Evolutionary conservation across 176 grass and related monocot species (phyloP).

Genomic region (Chrysopogon serrulatus): DNA sequence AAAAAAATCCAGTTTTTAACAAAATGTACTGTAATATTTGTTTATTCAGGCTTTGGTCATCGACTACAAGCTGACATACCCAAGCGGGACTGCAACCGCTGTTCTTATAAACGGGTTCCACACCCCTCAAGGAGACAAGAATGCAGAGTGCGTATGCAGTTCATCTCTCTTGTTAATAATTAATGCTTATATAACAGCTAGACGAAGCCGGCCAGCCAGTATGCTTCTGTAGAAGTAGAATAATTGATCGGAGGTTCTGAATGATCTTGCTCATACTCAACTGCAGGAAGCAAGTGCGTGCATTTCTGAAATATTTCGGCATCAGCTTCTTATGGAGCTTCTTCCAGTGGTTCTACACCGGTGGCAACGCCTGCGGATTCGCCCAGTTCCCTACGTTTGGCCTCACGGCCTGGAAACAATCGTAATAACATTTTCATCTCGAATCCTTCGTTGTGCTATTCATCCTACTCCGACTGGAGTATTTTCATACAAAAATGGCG

Average conservation of each 20-base stretch:
- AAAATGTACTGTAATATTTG: not conserved
- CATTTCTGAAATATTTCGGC: slow-evolving; percentile 59
- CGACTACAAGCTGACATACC: slow-evolving; percentile 82
- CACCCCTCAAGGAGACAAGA: slow-evolving; percentile 66
- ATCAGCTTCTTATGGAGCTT: slow-evolving; percentile 84
- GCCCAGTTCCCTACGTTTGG: slow-evolving; percentile 90
- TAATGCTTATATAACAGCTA: too few relatives aligned
- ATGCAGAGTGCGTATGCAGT: slow-evolving; percentile 60
- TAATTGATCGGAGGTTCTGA: not conserved
- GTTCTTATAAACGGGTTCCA: slow-evolving; percentile 94
- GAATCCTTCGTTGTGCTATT: not conserved
- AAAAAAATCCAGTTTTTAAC: not conserved
- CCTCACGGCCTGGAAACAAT: slow-evolving; percentile 82
- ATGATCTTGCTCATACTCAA: not conserved
- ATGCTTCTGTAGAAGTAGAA: not conserved
- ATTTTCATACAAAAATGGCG: not conserved
- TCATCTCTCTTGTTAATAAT: not conserved
- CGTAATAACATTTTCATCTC: slow-evolving; percentile 38
- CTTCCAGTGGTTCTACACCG: slow-evolving; percentile 96
- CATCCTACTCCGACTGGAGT: too few relatives aligned
- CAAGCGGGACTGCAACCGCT: slow-evolving; percentile 86
- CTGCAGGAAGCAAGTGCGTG: slow-evolving; percentile 57
- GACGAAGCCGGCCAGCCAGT: too few relatives aligned
- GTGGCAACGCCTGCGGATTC: slow-evolving; percentile 76
- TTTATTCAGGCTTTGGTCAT: slow-evolving; percentile 70